Evolutionary conservation across 257 asterid species (phyloP).

Genomic region (Leptodermis oblonga): DNA sequence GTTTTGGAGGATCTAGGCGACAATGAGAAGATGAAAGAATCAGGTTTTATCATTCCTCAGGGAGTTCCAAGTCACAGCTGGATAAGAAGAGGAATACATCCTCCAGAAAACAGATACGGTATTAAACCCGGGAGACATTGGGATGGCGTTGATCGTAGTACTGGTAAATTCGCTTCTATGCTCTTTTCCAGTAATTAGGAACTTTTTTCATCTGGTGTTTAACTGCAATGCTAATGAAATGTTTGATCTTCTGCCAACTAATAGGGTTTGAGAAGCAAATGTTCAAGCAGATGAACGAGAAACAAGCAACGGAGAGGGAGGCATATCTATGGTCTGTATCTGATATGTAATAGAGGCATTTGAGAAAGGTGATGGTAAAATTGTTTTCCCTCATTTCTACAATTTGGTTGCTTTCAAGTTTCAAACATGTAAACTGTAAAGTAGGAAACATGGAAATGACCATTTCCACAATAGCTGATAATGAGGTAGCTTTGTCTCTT

Average conservation of each 20-base stretch:
- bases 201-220: background rate
- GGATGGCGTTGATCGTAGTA: conserved; percentile 95
- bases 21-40: conserved; percentile 70
- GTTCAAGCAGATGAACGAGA: conserved; percentile 68
- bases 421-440: no score
- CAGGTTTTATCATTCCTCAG: conserved; percentile 84
- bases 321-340: conserved; percentile 87
- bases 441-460: background rate
- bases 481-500: background rate
- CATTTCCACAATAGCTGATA: background rate
- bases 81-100: conserved; percentile 63
- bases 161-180: conserved; percentile 35
- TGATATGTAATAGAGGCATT: conserved; percentile 44
- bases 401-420: no score
- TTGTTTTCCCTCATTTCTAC: no score
- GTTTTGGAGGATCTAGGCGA: conserved; percentile 62
- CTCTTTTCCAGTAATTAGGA: background rate
- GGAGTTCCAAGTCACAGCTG: conserved; percentile 78
- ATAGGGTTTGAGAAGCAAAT: conserved; percentile 65
- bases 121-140: conserved; percentile 93
- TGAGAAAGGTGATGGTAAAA: background rate
- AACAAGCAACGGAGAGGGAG: conserved; percentile 68
- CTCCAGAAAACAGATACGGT: conserved; percentile 77
- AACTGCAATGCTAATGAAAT: background rate
- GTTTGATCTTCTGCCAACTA: conserved; percentile 4